Base-by-base conservation (phyloP, 495 filamentous ascomycete genomes). In the Pyronema domesticum region DNA sequence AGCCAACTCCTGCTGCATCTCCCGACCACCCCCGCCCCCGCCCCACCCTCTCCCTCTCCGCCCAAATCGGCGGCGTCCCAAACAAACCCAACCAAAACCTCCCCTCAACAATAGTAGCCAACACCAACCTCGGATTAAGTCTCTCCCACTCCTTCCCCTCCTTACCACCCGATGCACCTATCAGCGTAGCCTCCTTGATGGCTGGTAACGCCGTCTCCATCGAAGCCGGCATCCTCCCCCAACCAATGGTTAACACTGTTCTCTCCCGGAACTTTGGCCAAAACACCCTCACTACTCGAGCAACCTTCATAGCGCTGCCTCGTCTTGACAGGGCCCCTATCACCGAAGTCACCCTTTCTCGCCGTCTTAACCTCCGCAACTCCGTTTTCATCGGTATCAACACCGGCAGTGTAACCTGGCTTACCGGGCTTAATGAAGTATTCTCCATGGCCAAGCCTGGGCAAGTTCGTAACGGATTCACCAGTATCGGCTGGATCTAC, bases 81-180 rank as follows among this genome's bases (percentile, higher is more conserved):
- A 43, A 43, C 3, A 17, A 30, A 30, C 23, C 23, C 23, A 30
- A 30, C 23, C 8, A 17, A 35, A 13, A 36, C 19, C 30, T 50
- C 18, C 47, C 47, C 3, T 11, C 18, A 19, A 15, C 47, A n/a
- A 34, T 50, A 3, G 34, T 50, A 11, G 47, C 47, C 8, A 11
- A 10, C 3, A 50, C 47, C 11, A 9, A 8, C 11, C 30, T 50
- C 19, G 13, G 23, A 35, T 4, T 34, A 19, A n/a, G 13, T 8
- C 30, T 53, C 8, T 3, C 3, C 8, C 62, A 64, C 51, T 46
- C 54, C 7, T 63, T 64, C 37, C 60, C 62, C 7, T n/a, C 50
- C 3, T 33, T 60, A 18, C 59, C 53, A n/a, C 58, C 60, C 0
- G 39, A 55, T 0, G 37, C 60, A 0, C 60, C 62, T 14, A 47